Evolutionary conservation across 2,329 filamentous ascomycete genomes (phyloP), one percentile per base, ranked within the genome.

Genomic region (Fusarium avenaceum): DNA sequence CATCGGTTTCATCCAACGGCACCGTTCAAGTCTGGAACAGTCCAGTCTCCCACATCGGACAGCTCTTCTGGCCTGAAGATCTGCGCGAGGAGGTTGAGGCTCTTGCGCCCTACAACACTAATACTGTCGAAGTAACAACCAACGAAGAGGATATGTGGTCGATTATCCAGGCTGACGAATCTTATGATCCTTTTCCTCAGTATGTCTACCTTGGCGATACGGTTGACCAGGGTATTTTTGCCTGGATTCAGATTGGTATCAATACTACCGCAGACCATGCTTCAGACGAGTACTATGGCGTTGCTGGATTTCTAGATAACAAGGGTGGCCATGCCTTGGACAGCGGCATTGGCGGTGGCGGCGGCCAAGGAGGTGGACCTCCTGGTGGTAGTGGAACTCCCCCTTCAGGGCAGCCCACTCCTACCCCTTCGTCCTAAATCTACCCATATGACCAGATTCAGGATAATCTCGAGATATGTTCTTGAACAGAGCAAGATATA

Each of bases 91-190:
- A 61, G 2, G 39, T 61, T 0, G 45, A 61, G 2, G 32, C 55
- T 1, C 32, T 40, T 35, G 32, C 45, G 4, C 57, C 57, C 0
- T 61, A 61, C 13, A 61, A 60, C 32, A 60, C 32, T 6, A 61
- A 61, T 11, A 3, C 2, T 2, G 45, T 61, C 4, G 45, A 60
- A 1, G 57, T 61, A 2, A 61, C 57, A 3, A 40, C 45, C 0
- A 61, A 60, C 4, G 33, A 61, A 26, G 45, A 61, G 7, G 57
- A 61, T 35, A 61, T 60, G 57, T 61, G 55, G 40, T 60, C 57
- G 7, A 15, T 60, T 2, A 7, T 45, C 32, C 57, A 61, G 45
- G 57, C 57, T 1, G 55, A 61, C 7, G 57, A 60, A 20, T 60
- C 57, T 13, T 61, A 61, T 15, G 55, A 61, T 4, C 57, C 57